Percentiles rank a stretch among this genome's conserved stretches.
These are phyloP conservation scores for Chlamydomonas applanata DNA, from an alignment of 139 green algal species.

Conservation along the genomic window DNA sequence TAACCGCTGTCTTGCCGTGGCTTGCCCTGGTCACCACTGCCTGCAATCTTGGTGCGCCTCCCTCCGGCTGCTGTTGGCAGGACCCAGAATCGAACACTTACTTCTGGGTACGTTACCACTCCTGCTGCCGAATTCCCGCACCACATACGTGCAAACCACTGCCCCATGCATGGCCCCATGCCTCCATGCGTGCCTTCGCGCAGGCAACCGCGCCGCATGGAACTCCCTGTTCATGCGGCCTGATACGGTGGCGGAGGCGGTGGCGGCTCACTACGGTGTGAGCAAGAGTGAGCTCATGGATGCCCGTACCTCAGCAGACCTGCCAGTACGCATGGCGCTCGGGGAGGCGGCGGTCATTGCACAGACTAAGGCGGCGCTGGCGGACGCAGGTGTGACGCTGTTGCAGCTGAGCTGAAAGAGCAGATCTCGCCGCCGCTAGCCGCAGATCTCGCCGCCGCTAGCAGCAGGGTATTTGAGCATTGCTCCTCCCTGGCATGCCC, in stretches of 20 bases:
- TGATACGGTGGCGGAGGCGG: conserved; percentile 91
- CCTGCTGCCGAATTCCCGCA: neutral
- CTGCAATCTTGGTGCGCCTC: too few species aligned
- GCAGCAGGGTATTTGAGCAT: too few species aligned
- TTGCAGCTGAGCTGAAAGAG: too few species aligned
- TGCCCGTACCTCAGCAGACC: conserved; percentile 34
- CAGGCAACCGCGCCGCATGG: conserved; percentile 81
- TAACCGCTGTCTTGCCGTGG: neutral
- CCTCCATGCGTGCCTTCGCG: too few species aligned
- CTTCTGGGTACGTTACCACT: too few species aligned
- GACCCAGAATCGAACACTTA: too few species aligned
- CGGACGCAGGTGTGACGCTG: conserved; percentile 50
- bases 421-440: too few species aligned
- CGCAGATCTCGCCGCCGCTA: too few species aligned
- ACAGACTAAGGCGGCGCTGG: conserved; percentile 86
- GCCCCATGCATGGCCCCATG: neutral
- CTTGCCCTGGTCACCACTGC: too few species aligned
- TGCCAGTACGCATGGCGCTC: conserved; percentile 87
- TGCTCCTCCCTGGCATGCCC: too few species aligned
- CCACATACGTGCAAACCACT: neutral
- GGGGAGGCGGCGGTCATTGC: conserved; percentile 93
- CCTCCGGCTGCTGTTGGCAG: too few species aligned
- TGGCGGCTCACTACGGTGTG: conserved; percentile 87
- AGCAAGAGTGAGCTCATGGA: conserved; percentile 89
- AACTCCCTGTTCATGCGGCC: conserved; percentile 97